A percentile compares a stretch with the other conserved stretches of the same genome.
phyloP scores from a whole-genome alignment of 768 basidiomycete genomes.

The Lactarius deliciosus region DNA sequence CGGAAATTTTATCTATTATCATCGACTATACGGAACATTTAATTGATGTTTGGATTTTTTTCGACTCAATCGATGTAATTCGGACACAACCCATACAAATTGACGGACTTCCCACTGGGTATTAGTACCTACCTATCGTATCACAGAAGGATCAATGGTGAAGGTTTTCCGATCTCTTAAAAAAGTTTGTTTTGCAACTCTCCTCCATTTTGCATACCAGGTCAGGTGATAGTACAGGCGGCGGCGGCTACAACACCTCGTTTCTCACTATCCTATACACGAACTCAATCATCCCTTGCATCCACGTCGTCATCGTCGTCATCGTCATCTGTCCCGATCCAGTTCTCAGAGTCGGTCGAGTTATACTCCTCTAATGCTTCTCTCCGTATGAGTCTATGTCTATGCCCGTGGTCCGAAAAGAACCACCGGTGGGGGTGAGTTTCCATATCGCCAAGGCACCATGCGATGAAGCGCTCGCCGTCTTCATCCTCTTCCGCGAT shows the following conservation, averaged over 20 bases:
- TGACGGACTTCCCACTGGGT: too few relatives aligned
- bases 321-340: constrained; percentile 17
- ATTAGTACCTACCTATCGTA: too few relatives aligned
- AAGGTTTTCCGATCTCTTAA: too few relatives aligned
- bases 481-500: constrained; percentile 44
- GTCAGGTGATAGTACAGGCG: too few relatives aligned
- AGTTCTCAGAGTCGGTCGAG: constrained; percentile 27
- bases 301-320: constrained; percentile 15
- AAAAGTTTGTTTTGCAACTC: too few relatives aligned
- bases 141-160: too few relatives aligned
- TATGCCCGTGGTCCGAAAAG: constrained; percentile 31
- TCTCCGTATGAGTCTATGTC: constrained; percentile 24
- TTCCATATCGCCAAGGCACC: constrained; percentile 42
- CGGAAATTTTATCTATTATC: too few relatives aligned
- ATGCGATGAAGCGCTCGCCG: constrained; percentile 44
- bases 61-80: too few relatives aligned
- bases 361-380: constrained; percentile 23
- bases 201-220: too few relatives aligned
- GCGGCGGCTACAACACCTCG: background rate
- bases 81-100: too few relatives aligned
- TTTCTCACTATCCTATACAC: background rate
- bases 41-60: too few relatives aligned
- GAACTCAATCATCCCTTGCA: constrained; percentile 9
- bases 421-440: constrained; percentile 47
- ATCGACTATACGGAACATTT: too few relatives aligned